Base-by-base conservation (phyloP, 805 yeast genomes). In the Zygosaccharomyces rouxii region DNA sequence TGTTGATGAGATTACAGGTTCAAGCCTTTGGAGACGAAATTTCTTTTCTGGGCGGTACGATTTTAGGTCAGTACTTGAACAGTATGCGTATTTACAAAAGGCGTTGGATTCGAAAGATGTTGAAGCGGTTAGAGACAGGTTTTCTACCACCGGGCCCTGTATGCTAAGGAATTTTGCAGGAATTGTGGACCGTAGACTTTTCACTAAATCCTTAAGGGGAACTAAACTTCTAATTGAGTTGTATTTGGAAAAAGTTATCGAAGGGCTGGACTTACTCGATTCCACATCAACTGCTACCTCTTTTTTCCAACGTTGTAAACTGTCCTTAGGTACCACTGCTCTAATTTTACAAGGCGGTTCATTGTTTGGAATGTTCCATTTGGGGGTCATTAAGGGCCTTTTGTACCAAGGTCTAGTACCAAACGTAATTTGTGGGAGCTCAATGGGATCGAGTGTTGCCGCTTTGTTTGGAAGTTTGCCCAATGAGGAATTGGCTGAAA, bases 301-400 rank as follows among this genome's bases (percentile, higher is more conserved):
- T 79, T 67, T 88, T 86, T 66, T 89, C 84, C 70, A 94, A 82
- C 63, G 97, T 84, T 69, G 88, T 87, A 14, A 78, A 57, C 89
- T 89, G 63, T 83, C 95, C 0, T 79, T 86, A 64, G 99, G 99
- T 0, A 79, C 88, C 42, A 89, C 98, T 0, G 97, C 97, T 0
- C 72, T 94, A 48, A 79, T 92, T 33, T 71, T 94, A 22, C 97
- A 94, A 67, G 99, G 99, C 25, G 98, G 99, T 2, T 86, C 97
- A 0, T 70, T 94, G 19, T 94, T 92, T 70, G 98, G 99, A 0
- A 71, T 94, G 52, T 90, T 96, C 59, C 99, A 94, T 66, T 63
- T 94, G 30, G 99, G 99, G 1, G 96, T 90, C 1, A 86, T 92
- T 7, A 84, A 85, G 53, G 92, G 94, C 0, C 71, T 94, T n/a